Base-by-base conservation (phyloP, 129 eudicot species). In the Pseudognaphalium luteoalbum region DNA sequence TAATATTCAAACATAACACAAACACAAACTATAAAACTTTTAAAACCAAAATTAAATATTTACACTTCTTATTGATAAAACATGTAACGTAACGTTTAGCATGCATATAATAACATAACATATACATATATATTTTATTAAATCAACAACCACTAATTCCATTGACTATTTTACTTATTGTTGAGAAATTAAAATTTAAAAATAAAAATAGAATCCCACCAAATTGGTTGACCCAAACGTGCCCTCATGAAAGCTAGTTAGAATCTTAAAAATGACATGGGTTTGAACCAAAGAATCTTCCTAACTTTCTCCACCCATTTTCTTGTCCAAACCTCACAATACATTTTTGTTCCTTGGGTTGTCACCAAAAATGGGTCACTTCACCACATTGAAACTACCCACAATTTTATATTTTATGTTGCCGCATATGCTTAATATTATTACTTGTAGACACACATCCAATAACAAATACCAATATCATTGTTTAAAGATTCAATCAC, bases 241-340 rank as follows among this genome's bases (percentile, higher is more conserved):
- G 76, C 71, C 61, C 61, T 50, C 51, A 85, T 66, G 56, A 54
- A 75, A 63, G 47, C 54, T 69, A 68, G 57, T 70, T 75, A 79
- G 76, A 82, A 61, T 75, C 69, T 80, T 78, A 63, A 81, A 83
- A 69, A 33, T 71, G 41, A 71, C 72, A 81, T 70, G 82, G 75
- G 77, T 52, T 63, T 80, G 50, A 76, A 85, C 84, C 83, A 79
- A 78, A 90, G 89, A 84, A 88, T 88, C 88, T 91, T 78, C 93
- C 85, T 78, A 80, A 73, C 93, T 86, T 90, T 84, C 83, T 63
- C 80, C 79, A 39, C 78, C 79, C 83, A 63, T 66, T 66, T 88
- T 83, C 83, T 90, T 88, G 87, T 86, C 76, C 76, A 65, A 75
- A 20, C 75, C 77, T 72, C 52, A 2, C 83, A 28, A 56, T 66